Base-by-base conservation (phyloP, 768 basidiomycete genomes). In the Mycena polygramma region DNA sequence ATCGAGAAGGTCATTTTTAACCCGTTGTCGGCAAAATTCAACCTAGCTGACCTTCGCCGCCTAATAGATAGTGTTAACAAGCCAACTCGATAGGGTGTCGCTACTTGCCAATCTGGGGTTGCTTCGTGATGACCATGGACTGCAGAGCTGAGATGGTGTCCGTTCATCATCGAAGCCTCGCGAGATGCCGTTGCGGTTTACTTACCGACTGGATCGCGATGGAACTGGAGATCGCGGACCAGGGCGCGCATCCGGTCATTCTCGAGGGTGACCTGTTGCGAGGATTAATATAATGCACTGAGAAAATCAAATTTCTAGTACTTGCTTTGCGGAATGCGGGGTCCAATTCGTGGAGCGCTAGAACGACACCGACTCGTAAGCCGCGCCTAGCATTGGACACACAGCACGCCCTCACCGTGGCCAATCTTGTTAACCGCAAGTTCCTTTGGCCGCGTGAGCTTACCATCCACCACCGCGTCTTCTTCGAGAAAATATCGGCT, bases 81-180 rank as follows among this genome's bases (percentile, higher is more conserved):
- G 43, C n/a, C 26, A 53, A 57, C 61, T 41, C 35, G 37, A 46
- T 11, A 10, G 24, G 22, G 14, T 14, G 15, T 24, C 8, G 43
- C 46, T 54, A 63, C 61, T 30, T 53, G 2, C 98, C 97, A 30
- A 99, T 97, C 63, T 92, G 86, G 7, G 94, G 91, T 77, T 98
- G 96, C 80, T 99, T 99, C 75, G 92, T 96, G 69, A 99, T 99
- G 39, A 97, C 85, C 96, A 98, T 98, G 3, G 94, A 95, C 77
- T 97, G 96, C 39, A 97, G 83, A 2, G 94, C 96, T 93, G 73
- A 37, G 63, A 26, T 30, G 39, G 66, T 61, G 30, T 24, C 54
- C 37, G n/a, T 64, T 62, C 45, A 57, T 63, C 26, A 48, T 22
- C 11, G 39, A 67, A 37, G 41, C 41, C 41, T 57, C 30, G 30